phyloP scores from a whole-genome alignment of 2,329 filamentous ascomycete genomes.

The Clarireedia monteithiana region DNA sequence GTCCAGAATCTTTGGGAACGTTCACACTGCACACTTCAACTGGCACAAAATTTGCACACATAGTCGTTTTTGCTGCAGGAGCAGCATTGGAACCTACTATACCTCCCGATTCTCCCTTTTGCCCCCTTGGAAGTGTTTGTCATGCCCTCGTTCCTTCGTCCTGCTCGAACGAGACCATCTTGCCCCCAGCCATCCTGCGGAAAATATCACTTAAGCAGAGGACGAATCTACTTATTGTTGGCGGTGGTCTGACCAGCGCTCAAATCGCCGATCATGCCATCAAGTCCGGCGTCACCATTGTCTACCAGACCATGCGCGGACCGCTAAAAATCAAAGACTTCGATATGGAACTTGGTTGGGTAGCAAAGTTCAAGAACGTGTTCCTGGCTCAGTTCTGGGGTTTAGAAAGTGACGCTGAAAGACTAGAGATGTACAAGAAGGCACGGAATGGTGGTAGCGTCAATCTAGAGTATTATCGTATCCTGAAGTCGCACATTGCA shows the following conservation, averaged over 20 bases:
- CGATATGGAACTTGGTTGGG: constrained; percentile 70
- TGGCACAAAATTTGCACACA: constrained; percentile 46
- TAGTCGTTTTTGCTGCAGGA: constrained; percentile 64
- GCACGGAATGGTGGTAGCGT: constrained; percentile 73
- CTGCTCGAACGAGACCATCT: constrained; percentile 2
- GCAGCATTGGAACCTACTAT: constrained; percentile 50
- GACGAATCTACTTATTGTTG: constrained; percentile 64
- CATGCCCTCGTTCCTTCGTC: constrained; percentile 14
- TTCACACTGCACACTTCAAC: constrained; percentile 58
- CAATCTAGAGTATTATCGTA: constrained; percentile 40
- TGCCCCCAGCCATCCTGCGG: constrained; percentile 33
- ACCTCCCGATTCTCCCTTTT: constrained; percentile 33
- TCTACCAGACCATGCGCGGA: constrained; percentile 63
- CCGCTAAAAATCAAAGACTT: constrained; percentile 60
- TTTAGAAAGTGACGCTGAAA: constrained; percentile 62
- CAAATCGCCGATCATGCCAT: constrained; percentile 64
- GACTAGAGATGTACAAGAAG: constrained; percentile 54
- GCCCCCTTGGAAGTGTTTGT: constrained; percentile 14
- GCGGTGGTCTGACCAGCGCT: constrained; percentile 68
- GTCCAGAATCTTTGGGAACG: constrained; percentile 36
- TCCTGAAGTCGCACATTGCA: constrained; percentile 12
- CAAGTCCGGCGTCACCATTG: constrained; percentile 54
- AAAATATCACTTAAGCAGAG: constrained; percentile 42
- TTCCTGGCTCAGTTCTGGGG: constrained; percentile 73
- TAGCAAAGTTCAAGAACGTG: constrained; percentile 73